phyloP scores from a whole-genome alignment of 2,329 filamentous ascomycete genomes.

The Monilinia fructigena region DNA sequence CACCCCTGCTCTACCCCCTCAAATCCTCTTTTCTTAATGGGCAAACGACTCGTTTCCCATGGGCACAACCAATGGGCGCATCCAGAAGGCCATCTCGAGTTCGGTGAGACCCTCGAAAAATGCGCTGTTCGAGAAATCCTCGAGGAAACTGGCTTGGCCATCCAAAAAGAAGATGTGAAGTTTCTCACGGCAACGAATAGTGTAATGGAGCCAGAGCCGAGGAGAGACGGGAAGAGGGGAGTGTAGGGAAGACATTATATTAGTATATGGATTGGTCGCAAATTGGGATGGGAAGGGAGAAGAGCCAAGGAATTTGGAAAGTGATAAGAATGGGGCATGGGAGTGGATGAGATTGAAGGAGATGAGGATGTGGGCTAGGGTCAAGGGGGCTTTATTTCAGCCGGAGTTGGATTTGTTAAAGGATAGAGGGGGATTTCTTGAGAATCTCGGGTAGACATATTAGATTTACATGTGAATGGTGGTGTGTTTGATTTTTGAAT shows the following conservation, averaged over 20 bases:
- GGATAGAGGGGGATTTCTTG: not conserved
- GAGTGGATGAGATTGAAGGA: not conserved
- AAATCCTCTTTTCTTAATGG: constrained; percentile 28
- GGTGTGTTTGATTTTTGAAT: not conserved
- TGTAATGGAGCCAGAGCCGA: constrained; percentile 49
- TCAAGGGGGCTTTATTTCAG: not conserved
- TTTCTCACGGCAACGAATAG: constrained; percentile 66
- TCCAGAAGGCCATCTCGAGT: constrained; percentile 75
- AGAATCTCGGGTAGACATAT: not conserved
- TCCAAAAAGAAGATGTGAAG: constrained; percentile 47
- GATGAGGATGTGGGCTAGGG: not conserved
- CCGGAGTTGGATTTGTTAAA: not conserved
- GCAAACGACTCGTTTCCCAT: constrained; percentile 28
- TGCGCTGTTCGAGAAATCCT: constrained; percentile 66
- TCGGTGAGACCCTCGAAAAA: constrained; percentile 58
- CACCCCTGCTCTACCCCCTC: not conserved
- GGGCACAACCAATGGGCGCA: constrained; percentile 58
- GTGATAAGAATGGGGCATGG: not conserved
- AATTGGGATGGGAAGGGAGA: constrained; percentile 48
- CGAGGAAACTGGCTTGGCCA: constrained; percentile 67
- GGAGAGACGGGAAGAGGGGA: not conserved
- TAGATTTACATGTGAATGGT: too few relatives aligned
- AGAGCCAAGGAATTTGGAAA: constrained; percentile 50
- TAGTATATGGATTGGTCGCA: constrained; percentile 67
- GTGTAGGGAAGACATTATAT: constrained; percentile 64